Percentiles rank a stretch among this genome's conserved stretches.
These are phyloP conservation scores for Magnaporthiopsis poae DNA, from an alignment of 2,329 filamentous ascomycete species.

Conservation along the genomic window DNA sequence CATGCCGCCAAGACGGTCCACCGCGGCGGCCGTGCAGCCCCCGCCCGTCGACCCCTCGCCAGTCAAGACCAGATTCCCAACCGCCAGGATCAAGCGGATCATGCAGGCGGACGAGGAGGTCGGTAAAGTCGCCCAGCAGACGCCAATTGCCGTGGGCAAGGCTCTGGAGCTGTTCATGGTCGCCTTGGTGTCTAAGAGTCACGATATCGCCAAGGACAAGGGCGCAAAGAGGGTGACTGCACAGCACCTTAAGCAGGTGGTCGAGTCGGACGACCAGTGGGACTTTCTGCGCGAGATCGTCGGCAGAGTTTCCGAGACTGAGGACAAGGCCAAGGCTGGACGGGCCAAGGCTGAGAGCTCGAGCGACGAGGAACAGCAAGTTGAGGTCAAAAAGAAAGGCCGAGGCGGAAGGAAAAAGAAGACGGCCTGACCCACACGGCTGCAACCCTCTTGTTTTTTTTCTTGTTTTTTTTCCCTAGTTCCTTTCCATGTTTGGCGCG, in stretches of 20 bases:
- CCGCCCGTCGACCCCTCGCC: conserved; percentile 51
- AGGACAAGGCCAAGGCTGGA: conserved; percentile 39
- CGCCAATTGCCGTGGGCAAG: conserved; percentile 89
- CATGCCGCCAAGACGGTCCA: conserved; percentile 25
- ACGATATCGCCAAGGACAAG: conserved; percentile 70
- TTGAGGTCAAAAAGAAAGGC: conserved; percentile 35
- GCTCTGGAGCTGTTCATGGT: conserved; percentile 98
- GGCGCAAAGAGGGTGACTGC: conserved; percentile 84
- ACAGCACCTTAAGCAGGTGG: conserved; percentile 81
- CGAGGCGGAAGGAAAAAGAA: conserved; percentile 20
- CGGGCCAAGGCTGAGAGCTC: conserved; percentile 40
- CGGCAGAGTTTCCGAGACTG: conserved; percentile 55
- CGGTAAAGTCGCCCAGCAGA: conserved; percentile 95
- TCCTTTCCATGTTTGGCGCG: background rate
- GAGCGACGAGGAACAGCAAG: conserved; percentile 36
- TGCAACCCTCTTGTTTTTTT: background rate
- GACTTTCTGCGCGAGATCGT: conserved; percentile 92
- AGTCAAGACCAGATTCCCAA: conserved; percentile 91
- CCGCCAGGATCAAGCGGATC: conserved; percentile 93
- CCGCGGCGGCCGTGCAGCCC: conserved; percentile 27
- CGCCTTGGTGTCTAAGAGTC: conserved; percentile 77
- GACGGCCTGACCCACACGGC: background rate
- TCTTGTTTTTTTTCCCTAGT: background rate
- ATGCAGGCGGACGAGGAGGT: conserved; percentile 99
- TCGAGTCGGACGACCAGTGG: conserved; percentile 81